Percentiles rank a stretch among this genome's conserved stretches.
Conservation (phyloP, 78 protist species). For the Dictyostelium citrinum region DNA sequence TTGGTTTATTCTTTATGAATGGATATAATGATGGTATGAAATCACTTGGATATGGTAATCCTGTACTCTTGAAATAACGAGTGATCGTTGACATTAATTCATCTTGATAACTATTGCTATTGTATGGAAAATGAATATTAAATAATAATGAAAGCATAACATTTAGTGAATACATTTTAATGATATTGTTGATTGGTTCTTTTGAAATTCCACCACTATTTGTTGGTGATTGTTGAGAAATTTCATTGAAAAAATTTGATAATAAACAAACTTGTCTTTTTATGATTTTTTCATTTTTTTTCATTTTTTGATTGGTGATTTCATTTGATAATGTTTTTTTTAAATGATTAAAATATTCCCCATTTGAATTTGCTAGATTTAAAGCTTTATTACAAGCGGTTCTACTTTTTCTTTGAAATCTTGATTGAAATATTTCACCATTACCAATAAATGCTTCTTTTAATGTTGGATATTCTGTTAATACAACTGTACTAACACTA, state of each 20-base stretch:
- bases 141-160: not conserved
- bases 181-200: not conserved
- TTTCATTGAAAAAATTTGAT: not conserved
- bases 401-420: conserved; percentile 10
- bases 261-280: not conserved
- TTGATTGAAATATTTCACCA: not conserved
- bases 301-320: not conserved
- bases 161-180: conserved; percentile 1
- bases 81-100: not conserved
- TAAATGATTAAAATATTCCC: not conserved
- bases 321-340: not conserved
- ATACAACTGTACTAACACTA: conserved; percentile 10
- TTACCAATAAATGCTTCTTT: conserved; percentile 22
- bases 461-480: conserved; percentile 14
- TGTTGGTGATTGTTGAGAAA: not conserved
- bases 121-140: not conserved
- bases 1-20: not conserved
- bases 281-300: not conserved
- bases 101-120: not conserved
- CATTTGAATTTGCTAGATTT: conserved; percentile 22
- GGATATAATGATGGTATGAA: not conserved
- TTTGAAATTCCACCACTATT: not conserved
- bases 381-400: not conserved
- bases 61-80: not conserved
- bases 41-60: conserved; percentile 18